Conservation (phyloP, 2,329 filamentous ascomycete genomes). For the Ceratocystis variospora region DNA sequence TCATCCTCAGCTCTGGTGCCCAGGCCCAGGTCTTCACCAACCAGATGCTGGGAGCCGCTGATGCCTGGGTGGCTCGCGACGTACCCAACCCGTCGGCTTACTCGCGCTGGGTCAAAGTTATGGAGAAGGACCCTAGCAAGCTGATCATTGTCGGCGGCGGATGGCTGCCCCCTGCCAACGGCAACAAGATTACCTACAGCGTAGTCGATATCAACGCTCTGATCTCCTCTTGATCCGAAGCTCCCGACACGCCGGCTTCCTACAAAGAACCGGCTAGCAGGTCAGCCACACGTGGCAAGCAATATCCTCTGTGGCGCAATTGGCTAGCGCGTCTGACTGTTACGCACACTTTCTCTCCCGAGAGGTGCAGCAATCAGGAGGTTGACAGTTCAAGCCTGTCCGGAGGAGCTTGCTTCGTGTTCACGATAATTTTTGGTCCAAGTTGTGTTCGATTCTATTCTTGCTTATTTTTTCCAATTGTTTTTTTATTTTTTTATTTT, state of each 20-base stretch:
- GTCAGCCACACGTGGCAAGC: neutral
- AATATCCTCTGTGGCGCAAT: slow-evolving; percentile 30
- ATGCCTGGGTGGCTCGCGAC: slow-evolving; percentile 28
- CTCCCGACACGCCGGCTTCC: neutral
- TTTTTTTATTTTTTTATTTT: neutral
- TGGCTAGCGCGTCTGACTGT: slow-evolving; percentile 49
- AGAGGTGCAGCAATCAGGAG: slow-evolving; percentile 1
- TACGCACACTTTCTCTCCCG: slow-evolving; percentile 24
- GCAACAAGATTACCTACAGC: slow-evolving; percentile 31
- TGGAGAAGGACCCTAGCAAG: slow-evolving; percentile 26
- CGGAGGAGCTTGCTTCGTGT: neutral
- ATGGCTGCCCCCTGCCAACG: slow-evolving; percentile 34
- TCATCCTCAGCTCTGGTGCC: slow-evolving; percentile 30
- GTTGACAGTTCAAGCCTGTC: slow-evolving; percentile 10
- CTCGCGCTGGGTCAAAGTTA: slow-evolving; percentile 28
- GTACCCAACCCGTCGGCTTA: slow-evolving; percentile 29
- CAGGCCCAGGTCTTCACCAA: slow-evolving; percentile 32
- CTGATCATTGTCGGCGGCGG: slow-evolving; percentile 34
- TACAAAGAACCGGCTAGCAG: neutral
- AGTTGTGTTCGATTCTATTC: neutral
- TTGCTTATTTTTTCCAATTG: neutral
- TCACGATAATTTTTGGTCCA: neutral
- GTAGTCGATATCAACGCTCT: slow-evolving; percentile 23
- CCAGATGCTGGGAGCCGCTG: slow-evolving; percentile 28
- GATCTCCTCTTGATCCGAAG: slow-evolving; percentile 8